Percentiles rank a stretch among this genome's conserved stretches.
Conservation (phyloP, 75 land plant species). For the Cunninghamia lanceolata region DNA sequence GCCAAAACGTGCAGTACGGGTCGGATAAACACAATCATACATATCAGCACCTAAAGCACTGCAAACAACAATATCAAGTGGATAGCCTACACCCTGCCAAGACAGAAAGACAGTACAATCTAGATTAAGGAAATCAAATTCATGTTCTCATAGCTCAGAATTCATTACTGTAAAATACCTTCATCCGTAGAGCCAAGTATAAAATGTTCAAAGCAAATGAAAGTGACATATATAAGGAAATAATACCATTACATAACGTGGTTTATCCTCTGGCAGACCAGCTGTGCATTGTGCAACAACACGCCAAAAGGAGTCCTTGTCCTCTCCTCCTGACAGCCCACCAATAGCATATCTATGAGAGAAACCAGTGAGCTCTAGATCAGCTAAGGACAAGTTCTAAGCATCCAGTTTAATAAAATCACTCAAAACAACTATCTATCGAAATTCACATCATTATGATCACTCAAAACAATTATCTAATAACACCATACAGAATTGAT, state of each 20-base stretch:
- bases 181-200: background rate
- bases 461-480: background rate
- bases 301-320: conserved; percentile 98
- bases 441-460: background rate
- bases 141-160: background rate
- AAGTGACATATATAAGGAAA: background rate
- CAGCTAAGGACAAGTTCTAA: background rate
- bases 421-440: background rate
- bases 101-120: background rate
- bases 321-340: conserved; percentile 99
- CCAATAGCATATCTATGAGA: conserved; percentile 95
- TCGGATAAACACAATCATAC: conserved; percentile 99
- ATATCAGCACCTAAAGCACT: conserved; percentile 99
- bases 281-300: conserved; percentile 99
- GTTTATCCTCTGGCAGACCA: conserved; percentile 96
- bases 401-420: background rate
- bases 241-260: conserved; percentile 98
- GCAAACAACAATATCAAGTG: conserved; percentile 97
- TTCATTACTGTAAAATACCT: background rate
- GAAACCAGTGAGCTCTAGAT: background rate
- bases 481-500: background rate
- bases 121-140: background rate
- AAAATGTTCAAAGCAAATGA: background rate
- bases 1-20: conserved; percentile 99
- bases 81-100: conserved; percentile 97